Conservation (phyloP, 257 asterid genomes). For the Agastache rugosa region DNA sequence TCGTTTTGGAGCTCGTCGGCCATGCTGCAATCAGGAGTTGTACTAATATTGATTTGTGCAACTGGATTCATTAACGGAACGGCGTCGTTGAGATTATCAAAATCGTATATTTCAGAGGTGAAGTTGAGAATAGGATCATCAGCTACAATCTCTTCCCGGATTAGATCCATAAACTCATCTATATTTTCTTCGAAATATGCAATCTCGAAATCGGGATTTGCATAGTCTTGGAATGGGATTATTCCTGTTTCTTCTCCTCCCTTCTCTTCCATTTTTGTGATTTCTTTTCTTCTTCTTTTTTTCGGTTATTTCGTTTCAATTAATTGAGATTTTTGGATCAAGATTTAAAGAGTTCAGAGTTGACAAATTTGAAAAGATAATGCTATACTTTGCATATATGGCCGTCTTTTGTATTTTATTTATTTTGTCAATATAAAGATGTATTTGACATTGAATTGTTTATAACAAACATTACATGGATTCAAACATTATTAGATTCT, state of each 20-base stretch:
- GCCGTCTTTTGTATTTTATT: not conserved
- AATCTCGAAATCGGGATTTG: constrained; percentile 40
- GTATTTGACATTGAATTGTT: constrained; percentile 11
- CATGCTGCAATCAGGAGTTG: not conserved
- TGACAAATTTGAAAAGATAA: constrained; percentile 17
- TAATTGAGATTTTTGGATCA: not conserved
- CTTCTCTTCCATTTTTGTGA: constrained; percentile 42
- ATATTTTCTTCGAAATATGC: constrained; percentile 58
- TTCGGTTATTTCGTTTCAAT: not conserved
- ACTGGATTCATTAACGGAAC: not conserved
- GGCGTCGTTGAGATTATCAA: constrained; percentile 37
- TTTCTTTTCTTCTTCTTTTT: not conserved
- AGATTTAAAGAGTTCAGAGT: constrained; percentile 3
- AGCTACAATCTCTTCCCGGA: constrained; percentile 45
- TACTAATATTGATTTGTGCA: not conserved
- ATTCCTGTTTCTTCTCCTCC: constrained; percentile 17
- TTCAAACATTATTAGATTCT: not conserved
- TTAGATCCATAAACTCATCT: constrained; percentile 53
- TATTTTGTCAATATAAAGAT: not conserved
- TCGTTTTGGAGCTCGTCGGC: constrained; percentile 18
- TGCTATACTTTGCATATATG: not conserved
- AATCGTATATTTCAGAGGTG: constrained; percentile 34
- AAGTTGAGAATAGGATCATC: constrained; percentile 37
- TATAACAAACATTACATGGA: not conserved
- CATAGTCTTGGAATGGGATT: constrained; percentile 24